Evolutionary conservation across 176 grass and related monocot genomes (phyloP), one percentile per base, ranked within the genome.

Genomic region (Elaeis guineensis): DNA sequence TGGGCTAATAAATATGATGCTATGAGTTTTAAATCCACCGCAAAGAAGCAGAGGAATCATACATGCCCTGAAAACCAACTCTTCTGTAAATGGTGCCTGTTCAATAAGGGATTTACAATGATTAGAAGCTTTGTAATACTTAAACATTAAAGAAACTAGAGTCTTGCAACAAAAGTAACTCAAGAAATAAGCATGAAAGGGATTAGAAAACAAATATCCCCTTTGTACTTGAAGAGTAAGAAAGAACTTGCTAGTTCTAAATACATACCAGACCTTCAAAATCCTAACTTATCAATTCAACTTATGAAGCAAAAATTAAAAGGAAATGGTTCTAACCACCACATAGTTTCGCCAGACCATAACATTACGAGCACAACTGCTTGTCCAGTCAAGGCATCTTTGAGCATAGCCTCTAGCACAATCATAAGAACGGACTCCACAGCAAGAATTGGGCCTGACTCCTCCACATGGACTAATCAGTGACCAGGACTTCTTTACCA

Each of bases 41-140:
- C 92, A 91, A 3, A 97, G 84, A 85, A 97, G 92, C 78, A 91
- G 76, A 55, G 92, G 81, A 69, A 97, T 75, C 86, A 97, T 97
- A 66, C 92, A 97, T 19, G 92, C 87, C 58, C 92, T 90, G 72
- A 97, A 97, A 78, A 88, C 92, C 44, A 97, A 17, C 69, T 97
- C 92, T 73, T 97, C 92, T 0, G 87, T 97, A 71, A 88, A 44
- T 23, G 92, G 92, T 55, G 92, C 87, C 92, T 97, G 92, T 29
- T 69, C 51, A 75, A 30, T 30, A 77, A 77, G 66, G 51, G 70
- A 67, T 58, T 63, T 30, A 0, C 28, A 30, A 30, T 30, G 0
- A 30, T 30, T 30, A 30, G 5, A 30, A 30, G 28, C 5, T 30
- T 30, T 30, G 5, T 30, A 6, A 30, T 7, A 30, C 6, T 30